These are phyloP conservation scores for Gloeopeniophorella convolvens DNA, from an alignment of 768 basidiomycete genomes.

Conservation along the genomic window DNA sequence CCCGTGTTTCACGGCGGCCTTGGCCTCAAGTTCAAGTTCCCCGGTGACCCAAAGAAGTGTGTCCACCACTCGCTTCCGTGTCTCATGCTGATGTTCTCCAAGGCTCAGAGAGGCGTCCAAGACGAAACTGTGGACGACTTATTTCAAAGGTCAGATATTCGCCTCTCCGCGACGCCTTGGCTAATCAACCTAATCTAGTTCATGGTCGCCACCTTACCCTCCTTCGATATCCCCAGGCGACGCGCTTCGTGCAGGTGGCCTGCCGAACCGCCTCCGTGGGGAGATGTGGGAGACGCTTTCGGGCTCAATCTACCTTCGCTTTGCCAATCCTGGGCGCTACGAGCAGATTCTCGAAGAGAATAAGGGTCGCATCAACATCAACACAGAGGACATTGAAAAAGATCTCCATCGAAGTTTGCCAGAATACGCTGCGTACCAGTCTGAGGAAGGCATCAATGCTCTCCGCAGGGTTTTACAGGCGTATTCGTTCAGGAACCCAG, in stretches of 20 bases:
- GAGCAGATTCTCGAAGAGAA: constrained; percentile 67
- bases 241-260: constrained; percentile 96
- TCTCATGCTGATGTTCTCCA: neutral
- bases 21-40: constrained; percentile 80
- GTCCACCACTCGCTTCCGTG: constrained; percentile 22
- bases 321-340: constrained; percentile 80
- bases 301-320: constrained; percentile 88
- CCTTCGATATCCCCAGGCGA: constrained; percentile 92
- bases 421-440: constrained; percentile 95
- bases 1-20: constrained; percentile 69
- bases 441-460: constrained; percentile 76
- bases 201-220: constrained; percentile 95
- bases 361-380: constrained; percentile 71
- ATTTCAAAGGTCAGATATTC: constrained; percentile 58
- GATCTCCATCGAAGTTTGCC: constrained; percentile 94
- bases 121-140: constrained; percentile 91
- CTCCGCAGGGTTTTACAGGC: constrained; percentile 89
- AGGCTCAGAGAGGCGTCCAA: constrained; percentile 90
- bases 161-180: neutral
- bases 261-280: constrained; percentile 89
- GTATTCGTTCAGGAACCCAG: constrained; percentile 92
- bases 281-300: constrained; percentile 99
- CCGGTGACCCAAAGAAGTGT: constrained; percentile 88
- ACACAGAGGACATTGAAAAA: constrained; percentile 98
- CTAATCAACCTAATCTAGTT: constrained; percentile 36